Conservation (phyloP, 2,329 filamentous ascomycete genomes). For the Acrodontium crateriforme region DNA sequence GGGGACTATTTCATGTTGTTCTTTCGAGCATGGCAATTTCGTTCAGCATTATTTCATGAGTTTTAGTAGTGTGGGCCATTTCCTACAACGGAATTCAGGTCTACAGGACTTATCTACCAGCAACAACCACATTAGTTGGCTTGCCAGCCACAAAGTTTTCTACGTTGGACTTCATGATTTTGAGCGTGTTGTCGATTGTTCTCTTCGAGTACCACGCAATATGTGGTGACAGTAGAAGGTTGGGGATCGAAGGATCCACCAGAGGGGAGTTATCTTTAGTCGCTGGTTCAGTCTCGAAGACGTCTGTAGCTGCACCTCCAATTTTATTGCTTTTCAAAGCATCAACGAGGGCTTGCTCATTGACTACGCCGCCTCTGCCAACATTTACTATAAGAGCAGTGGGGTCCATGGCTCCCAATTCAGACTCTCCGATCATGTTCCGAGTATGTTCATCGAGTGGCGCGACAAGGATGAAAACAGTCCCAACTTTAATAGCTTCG, state of each 20-base stretch:
- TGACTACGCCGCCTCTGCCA: conserved; percentile 36
- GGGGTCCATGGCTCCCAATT: conserved; percentile 32
- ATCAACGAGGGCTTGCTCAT: conserved; percentile 32
- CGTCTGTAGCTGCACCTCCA: conserved; percentile 37
- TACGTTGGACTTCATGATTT: conserved; percentile 32
- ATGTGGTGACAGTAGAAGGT: conserved; percentile 39
- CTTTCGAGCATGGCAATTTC: no score
- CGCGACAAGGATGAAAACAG: conserved; percentile 24
- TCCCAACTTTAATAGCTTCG: conserved; percentile 23
- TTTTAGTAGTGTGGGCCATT: no score
- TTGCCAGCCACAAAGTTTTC: conserved; percentile 31
- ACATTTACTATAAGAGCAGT: conserved; percentile 37
- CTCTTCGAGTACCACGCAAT: conserved; percentile 38
- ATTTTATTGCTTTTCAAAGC: conserved; percentile 33
- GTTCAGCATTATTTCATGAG: no score
- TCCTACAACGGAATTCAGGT: no score
- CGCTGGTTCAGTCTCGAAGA: conserved; percentile 34
- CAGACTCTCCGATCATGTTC: conserved; percentile 17
- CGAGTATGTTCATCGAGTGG: conserved; percentile 11
- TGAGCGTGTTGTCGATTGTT: conserved; percentile 34
- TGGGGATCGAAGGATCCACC: conserved; percentile 32
- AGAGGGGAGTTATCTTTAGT: conserved; percentile 30
- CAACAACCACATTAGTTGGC: conserved; percentile 25
- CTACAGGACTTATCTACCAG: conserved; percentile 1
- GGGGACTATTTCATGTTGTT: no score